Evolutionary conservation across 768 basidiomycete species (phyloP), one percentile per base, ranked within the genome.

Genomic region (Cystofilobasidium ferigula): DNA sequence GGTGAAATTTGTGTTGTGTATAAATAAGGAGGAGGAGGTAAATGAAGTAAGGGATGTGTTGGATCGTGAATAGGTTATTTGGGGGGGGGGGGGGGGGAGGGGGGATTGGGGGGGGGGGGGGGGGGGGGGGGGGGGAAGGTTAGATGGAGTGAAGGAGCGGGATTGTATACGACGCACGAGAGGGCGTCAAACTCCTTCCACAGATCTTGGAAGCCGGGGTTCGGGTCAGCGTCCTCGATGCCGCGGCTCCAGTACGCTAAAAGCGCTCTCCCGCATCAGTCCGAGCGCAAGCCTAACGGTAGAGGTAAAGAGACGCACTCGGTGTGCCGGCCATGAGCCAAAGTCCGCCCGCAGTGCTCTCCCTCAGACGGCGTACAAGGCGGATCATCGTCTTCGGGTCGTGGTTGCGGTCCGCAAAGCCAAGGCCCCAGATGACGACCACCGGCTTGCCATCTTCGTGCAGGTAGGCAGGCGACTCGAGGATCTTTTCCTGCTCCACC

Each of bases 391-490:
- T 78, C 8, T 77, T 79, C 12, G 87, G 86, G 8, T 84, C 81
- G 71, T 88, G 86, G 20, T 80, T 76, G 10, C 81, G 76, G 42
- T 81, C 80, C 13, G 81, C 78, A 69, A 89, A 83, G 12, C 88
- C 88, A 69, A 89, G 83, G 13, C 87, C 88, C 86, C 87, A 89
- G 28, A 90, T 75, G 3, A 80, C 85, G 45, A 91, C 78, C 38
- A 90, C 87, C 1, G 86, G 82, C 64, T 79, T 81, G 10, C 83
- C 86, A 57, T 81, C 79, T 72, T 67, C 65, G 32, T 38, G 65
- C n/a, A 67, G 42, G 36, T 67, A 67, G 10, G 65, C 56, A 1
- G 60, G 51, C 5, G 58, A 61, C 4, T 36, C 13, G n/a, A 67
- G 40, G 42, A 67, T 67, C 30, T 48, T 18, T 30, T 67, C 38